Evolutionary conservation across 2,329 filamentous ascomycete species (phyloP).

Genomic region (Spiromastix sp.): DNA sequence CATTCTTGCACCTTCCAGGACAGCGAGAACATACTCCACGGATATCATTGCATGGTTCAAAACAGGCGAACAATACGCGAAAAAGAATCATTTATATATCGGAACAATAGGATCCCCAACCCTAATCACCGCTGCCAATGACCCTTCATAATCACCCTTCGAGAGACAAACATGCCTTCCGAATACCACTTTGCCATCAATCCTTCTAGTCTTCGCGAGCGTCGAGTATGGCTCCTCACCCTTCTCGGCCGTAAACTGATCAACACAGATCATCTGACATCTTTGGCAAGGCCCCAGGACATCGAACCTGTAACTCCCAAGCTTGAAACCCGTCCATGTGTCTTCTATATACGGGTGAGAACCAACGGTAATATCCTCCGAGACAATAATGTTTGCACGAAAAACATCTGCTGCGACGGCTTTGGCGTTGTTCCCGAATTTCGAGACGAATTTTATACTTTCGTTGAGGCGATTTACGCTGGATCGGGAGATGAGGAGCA

Average conservation of each 20-base stretch:
- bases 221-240: constrained; percentile 82
- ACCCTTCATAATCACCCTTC: too few species aligned
- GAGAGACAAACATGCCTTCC: constrained; percentile 61
- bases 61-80: too few species aligned
- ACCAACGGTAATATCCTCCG: constrained; percentile 28
- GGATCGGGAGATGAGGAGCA: constrained; percentile 69
- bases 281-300: constrained; percentile 75
- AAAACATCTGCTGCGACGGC: constrained; percentile 65
- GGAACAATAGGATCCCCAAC: constrained; percentile 31
- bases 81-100: constrained; percentile 12
- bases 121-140: constrained; percentile 20
- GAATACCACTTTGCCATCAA: constrained; percentile 79
- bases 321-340: constrained; percentile 56
- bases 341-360: constrained; percentile 66
- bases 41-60: too few species aligned
- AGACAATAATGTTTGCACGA: constrained; percentile 76
- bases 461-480: constrained; percentile 72
- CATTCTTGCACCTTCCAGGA: too few species aligned
- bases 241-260: constrained; percentile 69
- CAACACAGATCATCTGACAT: constrained; percentile 93
- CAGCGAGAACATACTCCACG: too few species aligned
- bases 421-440: constrained; percentile 42
- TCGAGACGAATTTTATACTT: constrained; percentile 49
- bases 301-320: constrained; percentile 45
- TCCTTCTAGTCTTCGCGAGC: constrained; percentile 72